These are phyloP conservation scores for Microcera coccophila DNA, from an alignment of 2,329 filamentous ascomycete species.

Conservation along the genomic window DNA sequence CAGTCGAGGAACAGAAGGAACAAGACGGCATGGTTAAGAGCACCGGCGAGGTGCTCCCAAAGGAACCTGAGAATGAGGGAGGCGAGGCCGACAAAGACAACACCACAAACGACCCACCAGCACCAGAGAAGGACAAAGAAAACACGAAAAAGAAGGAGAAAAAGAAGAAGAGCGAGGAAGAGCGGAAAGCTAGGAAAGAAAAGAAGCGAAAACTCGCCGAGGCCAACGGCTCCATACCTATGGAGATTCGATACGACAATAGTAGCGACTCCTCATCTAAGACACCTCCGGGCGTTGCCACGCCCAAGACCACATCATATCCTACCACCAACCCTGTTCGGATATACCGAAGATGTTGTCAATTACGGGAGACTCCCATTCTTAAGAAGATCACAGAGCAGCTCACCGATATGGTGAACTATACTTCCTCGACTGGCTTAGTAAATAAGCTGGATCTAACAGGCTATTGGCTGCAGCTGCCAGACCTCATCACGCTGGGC, in stretches of 20 bases:
- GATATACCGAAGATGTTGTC: constrained; percentile 92
- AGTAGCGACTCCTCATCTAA: constrained; percentile 56
- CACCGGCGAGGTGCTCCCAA: constrained; percentile 37
- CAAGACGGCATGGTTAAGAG: constrained; percentile 36
- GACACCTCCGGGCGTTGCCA: constrained; percentile 13
- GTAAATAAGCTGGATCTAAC: constrained; percentile 80
- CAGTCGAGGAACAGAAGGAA: constrained; percentile 50
- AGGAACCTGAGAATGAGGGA: constrained; percentile 39
- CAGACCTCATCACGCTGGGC: constrained; percentile 80
- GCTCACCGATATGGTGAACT: constrained; percentile 67
- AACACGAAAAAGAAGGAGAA: constrained; percentile 80
- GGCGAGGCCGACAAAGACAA: background rate
- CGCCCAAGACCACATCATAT: constrained; percentile 32
- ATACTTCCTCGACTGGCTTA: constrained; percentile 63
- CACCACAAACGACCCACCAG: constrained; percentile 1
- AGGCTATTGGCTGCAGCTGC: constrained; percentile 76
- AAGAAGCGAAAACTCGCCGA: constrained; percentile 80
- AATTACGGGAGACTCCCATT: constrained; percentile 87
- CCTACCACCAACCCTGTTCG: constrained; percentile 88
- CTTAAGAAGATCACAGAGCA: constrained; percentile 89
- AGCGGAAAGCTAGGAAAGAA: constrained; percentile 87
- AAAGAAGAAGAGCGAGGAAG: constrained; percentile 91
- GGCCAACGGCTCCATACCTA: constrained; percentile 79
- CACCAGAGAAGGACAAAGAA: constrained; percentile 37
- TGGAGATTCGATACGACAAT: constrained; percentile 76